Conservation (phyloP, 805 yeast species). For the Lipomyces yamadae region DNA sequence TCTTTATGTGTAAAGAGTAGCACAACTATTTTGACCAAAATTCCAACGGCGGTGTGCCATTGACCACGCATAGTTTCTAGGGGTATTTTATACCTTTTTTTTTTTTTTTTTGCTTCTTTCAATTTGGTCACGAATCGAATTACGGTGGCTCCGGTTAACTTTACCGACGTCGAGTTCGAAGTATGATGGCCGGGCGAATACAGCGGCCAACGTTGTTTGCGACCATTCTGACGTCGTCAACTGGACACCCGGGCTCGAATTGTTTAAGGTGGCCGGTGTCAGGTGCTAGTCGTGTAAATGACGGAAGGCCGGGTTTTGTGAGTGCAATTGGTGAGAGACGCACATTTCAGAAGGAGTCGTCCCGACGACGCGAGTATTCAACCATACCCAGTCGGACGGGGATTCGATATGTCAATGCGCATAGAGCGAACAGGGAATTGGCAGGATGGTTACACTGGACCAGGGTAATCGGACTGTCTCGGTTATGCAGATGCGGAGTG, state of each 20-base stretch:
- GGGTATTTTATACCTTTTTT: background rate
- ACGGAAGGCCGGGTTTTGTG: background rate
- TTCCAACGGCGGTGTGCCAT: background rate
- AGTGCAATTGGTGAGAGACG: background rate
- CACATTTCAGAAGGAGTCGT: background rate
- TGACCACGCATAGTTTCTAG: background rate
- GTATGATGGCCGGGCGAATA: background rate
- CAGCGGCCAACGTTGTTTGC: background rate
- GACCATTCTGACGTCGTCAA: background rate
- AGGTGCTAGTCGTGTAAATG: background rate
- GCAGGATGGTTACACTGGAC: background rate
- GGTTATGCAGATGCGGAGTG: background rate
- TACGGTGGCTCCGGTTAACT: background rate
- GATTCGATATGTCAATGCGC: background rate
- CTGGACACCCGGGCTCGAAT: background rate
- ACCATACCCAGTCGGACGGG: background rate
- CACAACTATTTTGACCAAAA: background rate
- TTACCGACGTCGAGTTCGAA: background rate
- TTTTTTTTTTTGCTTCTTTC: background rate
- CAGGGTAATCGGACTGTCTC: background rate
- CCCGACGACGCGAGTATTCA: background rate
- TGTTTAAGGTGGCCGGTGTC: background rate
- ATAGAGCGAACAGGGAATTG: background rate
- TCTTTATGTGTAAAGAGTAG: background rate
- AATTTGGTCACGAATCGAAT: background rate